A percentile compares a stretch with the other conserved stretches of the same genome.
phyloP scores from a whole-genome alignment of 2,329 filamentous ascomycete genomes.

The Chalaropsis ovoidea region DNA sequence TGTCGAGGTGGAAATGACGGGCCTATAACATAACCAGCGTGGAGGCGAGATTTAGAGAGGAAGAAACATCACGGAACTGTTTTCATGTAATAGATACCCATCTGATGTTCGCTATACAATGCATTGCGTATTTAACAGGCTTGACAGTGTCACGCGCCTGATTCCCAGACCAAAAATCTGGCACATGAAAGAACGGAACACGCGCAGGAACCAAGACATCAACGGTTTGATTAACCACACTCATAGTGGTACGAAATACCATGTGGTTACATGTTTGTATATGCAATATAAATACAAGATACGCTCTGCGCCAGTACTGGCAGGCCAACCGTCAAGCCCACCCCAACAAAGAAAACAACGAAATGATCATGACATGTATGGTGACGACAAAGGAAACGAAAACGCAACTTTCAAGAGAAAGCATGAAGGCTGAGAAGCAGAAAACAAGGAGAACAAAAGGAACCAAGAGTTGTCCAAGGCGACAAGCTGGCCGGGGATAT shows the following conservation, averaged over 20 bases:
- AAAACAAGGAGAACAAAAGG: background rate
- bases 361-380: background rate
- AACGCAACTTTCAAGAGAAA: background rate
- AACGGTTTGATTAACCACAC: background rate
- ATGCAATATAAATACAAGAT: background rate
- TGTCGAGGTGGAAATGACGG: slow-evolving; percentile 36
- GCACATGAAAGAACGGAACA: too few relatives aligned
- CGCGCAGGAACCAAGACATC: too few relatives aligned
- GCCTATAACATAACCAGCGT: slow-evolving; percentile 18
- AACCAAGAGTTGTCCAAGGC: background rate
- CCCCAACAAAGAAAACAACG: background rate
- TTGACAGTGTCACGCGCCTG: too few relatives aligned
- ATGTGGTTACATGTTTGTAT: background rate
- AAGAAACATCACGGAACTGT: background rate
- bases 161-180: too few relatives aligned
- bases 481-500: background rate
- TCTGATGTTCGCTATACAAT: background rate
- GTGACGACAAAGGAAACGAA: background rate
- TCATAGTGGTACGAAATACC: background rate
- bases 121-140: background rate
- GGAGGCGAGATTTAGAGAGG: background rate
- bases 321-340: background rate
- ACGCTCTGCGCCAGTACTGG: background rate
- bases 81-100: background rate
- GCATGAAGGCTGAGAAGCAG: background rate